Base-by-base conservation (phyloP, 371 early-diverging fungal genomes). In the Nematocida sp. region DNA sequence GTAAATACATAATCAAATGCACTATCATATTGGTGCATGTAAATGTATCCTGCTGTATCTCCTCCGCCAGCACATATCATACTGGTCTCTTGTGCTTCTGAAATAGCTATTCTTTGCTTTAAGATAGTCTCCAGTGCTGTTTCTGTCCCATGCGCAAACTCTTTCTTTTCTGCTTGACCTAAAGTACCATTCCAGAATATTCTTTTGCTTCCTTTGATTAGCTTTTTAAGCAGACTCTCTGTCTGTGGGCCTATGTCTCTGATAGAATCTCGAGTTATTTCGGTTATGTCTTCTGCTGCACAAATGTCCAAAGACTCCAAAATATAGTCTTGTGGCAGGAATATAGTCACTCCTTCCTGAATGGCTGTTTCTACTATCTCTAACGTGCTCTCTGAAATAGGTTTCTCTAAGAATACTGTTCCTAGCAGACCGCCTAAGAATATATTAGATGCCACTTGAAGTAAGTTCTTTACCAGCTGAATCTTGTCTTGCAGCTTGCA, bases 401-500 rank as follows among this genome's bases (percentile, higher is more conserved):
- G 81, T 53, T 88, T 86, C 88, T 94, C 93, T 85, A 90, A 87
- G 87, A 97, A 93, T 62, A 95, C 94, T 86, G 91, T 93, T 70
- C 92, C 91, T 93, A 97, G 93, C 61, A 92, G 94, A 78, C 95
- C 95, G 78, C 90, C 89, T 76, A 97, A 88, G 78, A 94, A 93
- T 40, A 83, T 61, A 40, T 63, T 80, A 62, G 66, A 90, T 89
- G 86, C 90, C 89, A 49, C 40, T n/a, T 85, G 92, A 92, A 25
- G 2, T 7, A 80, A 55, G 34, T 63, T 58, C 75, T 93, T 88
- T 79, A 96, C 94, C 78, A 96, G 87, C 85, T 88, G 88, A 83
- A 95, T 93, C 88, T 96, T 96, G 85, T 96, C 97, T 41, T 91
- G 89, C 37, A 95, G 91, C 87, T 95, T 96, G 85, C 94, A 93